Evolutionary conservation across 2,329 filamentous ascomycete species (phyloP), one percentile per base, ranked within the genome.

Genomic region (Trichoderma sp.): DNA sequence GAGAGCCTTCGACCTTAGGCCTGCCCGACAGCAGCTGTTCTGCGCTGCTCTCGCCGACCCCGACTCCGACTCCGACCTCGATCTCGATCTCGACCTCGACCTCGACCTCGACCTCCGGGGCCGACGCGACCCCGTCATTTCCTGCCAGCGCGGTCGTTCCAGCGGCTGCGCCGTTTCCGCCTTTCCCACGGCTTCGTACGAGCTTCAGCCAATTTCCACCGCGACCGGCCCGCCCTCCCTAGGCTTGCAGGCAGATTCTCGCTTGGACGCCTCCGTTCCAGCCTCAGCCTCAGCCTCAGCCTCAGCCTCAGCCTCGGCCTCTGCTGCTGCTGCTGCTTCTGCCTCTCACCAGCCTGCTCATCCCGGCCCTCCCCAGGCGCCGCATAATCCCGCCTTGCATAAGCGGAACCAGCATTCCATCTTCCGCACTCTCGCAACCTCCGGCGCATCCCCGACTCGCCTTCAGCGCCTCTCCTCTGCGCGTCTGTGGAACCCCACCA

Each of bases 401-500:
- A 52, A 61, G 59, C 60, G 52, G 34, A 45, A 30, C 48, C 57
- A 54, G 24, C 61, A 66, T 26, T 69, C 73, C 21, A 73, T 81
- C 68, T 83, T 85, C 70, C 81, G 80, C 67, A 81, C 72, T 68
- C 78, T 75, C 68, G 74, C 77, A 39, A 73, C 74, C 50, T 68
- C 69, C 52, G 28, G 55, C n/a, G 6, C 41, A 15, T 17, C 15
- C 19, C 61, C 61, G 19, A 56, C 63, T 41, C 61, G 51, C 14
- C 52, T 67, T 41, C 75, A 69, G 39, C 76, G 78, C 28, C 73
- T 80, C 34, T 78, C 79, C 5, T 78, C 82, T 24, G 80, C 81
- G 52, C 82, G 83, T 43, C 82, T 87, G 68, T 87, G 85, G 85
- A 87, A 87, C 70, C 85, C 85, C 26, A 83, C 83, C 66, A 87